Evolutionary conservation across 139 green algal genomes (phyloP), one percentile per base, ranked within the genome.

Genomic region (Chlamydomonas schloesseri): DNA sequence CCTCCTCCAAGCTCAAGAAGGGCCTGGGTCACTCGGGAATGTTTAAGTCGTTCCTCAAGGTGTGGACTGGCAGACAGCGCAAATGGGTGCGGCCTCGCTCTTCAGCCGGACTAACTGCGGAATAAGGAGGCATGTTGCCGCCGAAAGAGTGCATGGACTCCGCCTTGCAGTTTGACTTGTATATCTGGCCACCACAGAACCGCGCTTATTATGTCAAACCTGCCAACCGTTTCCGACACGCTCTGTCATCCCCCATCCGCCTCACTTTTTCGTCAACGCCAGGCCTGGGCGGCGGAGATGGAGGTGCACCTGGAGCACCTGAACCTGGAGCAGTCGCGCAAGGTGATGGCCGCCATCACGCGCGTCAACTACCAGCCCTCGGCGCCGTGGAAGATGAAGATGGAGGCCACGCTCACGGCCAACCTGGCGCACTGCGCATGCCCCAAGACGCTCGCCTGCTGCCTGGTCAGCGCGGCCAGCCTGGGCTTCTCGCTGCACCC

Each of bases 11-110:
- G 65, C 79, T 85, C 3, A 85, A 85, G 33, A 64, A 64, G 31
- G 67, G 69, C n/a, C 14, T 69, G 23, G 21, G n/a, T 0, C 46
- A 76, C 31, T 62, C 33, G 24, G 79, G 79, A 21, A 85, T 85
- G 79, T 76, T 85, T 67, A 68, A 69, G 31, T 76, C 79, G 3
- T 85, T 85, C 79, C 46, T 85, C 31, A 85, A 85, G 79, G 79
- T 85, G n/a, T n/a, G n/a, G n/a, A n/a, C n/a, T n/a, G n/a, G n/a
- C n/a, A n/a, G n/a, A n/a, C n/a, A n/a, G n/a, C n/a, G n/a, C n/a
- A n/a, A n/a, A n/a, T n/a, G n/a, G n/a, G n/a, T n/a, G n/a, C 42
- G 6, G 8, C 42, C 42, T 8, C 42, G 42, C 42, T 50, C 6
- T 50, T 50, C 42, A 50, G 42, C 42, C 42, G n/a, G n/a, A n/a